Evolutionary conservation across 495 filamentous ascomycete genomes (phyloP).

Genomic region (Penicillium argentinense): DNA sequence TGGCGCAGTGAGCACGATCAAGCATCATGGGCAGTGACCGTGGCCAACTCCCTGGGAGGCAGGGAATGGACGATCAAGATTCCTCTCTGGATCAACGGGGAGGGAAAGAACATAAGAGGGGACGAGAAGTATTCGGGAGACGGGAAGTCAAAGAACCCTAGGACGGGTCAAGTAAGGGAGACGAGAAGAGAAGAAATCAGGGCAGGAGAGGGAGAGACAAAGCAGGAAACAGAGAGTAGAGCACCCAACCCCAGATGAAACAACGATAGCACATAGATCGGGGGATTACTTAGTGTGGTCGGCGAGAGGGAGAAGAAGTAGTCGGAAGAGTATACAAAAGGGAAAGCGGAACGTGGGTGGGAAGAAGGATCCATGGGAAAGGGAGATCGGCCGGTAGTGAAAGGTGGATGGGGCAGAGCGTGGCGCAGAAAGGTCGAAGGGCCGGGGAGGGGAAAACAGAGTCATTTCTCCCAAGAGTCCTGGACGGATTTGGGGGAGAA

Average conservation of each 20-base stretch:
- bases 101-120: too few relatives aligned
- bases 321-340: constrained; percentile 5
- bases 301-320: background rate
- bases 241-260: too few relatives aligned
- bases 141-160: background rate
- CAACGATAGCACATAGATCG: too few relatives aligned
- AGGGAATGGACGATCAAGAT: too few relatives aligned
- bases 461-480: too few relatives aligned
- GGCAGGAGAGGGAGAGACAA: too few relatives aligned
- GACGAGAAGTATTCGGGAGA: too few relatives aligned
- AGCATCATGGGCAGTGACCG: background rate
- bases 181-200: background rate
- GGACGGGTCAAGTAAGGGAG: too few relatives aligned
- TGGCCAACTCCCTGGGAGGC: background rate
- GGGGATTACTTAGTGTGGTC: background rate
- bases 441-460: constrained; percentile 6
- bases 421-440: constrained; percentile 13
- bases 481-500: too few relatives aligned
- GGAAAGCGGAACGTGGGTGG: constrained; percentile 11
- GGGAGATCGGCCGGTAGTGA: constrained; percentile 18
- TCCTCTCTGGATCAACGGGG: too few relatives aligned
- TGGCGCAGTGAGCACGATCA: constrained; percentile 2
- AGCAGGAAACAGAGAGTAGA: too few relatives aligned
- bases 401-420: constrained; percentile 11
- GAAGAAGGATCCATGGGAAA: constrained; percentile 15